These are phyloP conservation scores for Biscogniauxia sp. DNA, from an alignment of 2,329 filamentous ascomycete genomes.

Conservation along the genomic window DNA sequence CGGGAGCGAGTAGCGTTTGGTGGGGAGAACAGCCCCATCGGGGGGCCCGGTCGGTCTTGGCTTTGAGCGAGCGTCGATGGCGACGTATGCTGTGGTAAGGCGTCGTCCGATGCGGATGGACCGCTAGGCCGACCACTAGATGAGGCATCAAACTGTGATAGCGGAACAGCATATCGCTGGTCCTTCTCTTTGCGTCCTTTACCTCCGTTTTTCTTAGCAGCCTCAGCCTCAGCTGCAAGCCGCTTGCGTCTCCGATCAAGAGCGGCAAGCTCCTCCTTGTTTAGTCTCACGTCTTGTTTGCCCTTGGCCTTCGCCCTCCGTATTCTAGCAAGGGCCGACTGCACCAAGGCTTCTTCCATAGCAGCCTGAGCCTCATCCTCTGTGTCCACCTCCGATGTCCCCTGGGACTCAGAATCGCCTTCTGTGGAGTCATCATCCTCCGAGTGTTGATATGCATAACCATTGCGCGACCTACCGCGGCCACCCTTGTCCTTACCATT, in stretches of 20 bases:
- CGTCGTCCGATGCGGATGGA: conserved; percentile 32
- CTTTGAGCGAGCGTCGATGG: conserved; percentile 37
- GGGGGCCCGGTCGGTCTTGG: conserved; percentile 39
- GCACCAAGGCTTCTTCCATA: conserved; percentile 71
- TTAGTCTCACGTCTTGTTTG: conserved; percentile 76
- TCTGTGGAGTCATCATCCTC: conserved; percentile 50
- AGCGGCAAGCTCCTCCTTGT: conserved; percentile 75
- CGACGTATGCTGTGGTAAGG: conserved; percentile 38
- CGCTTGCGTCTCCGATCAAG: conserved; percentile 67
- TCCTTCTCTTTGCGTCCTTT: conserved; percentile 42
- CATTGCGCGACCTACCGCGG: conserved; percentile 39
- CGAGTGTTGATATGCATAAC: conserved; percentile 35
- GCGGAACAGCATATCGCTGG: conserved; percentile 51
- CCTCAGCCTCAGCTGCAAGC: conserved; percentile 48
- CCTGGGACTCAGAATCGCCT: conserved; percentile 42
- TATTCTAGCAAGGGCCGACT: conserved; percentile 77
- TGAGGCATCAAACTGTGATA: conserved; percentile 49
- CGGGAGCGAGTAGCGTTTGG: conserved; percentile 41
- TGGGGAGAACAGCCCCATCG: conserved; percentile 52
- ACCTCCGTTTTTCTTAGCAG: conserved; percentile 41
- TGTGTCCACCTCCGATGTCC: conserved; percentile 46
- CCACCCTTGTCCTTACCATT: conserved; percentile 58
- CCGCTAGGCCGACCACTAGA: conserved; percentile 36
- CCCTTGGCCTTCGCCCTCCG: conserved; percentile 73
- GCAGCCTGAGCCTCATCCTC: conserved; percentile 56